These are phyloP conservation scores for Vishniacozyma victoriae DNA, from an alignment of 768 basidiomycete species.

Conservation along the genomic window DNA sequence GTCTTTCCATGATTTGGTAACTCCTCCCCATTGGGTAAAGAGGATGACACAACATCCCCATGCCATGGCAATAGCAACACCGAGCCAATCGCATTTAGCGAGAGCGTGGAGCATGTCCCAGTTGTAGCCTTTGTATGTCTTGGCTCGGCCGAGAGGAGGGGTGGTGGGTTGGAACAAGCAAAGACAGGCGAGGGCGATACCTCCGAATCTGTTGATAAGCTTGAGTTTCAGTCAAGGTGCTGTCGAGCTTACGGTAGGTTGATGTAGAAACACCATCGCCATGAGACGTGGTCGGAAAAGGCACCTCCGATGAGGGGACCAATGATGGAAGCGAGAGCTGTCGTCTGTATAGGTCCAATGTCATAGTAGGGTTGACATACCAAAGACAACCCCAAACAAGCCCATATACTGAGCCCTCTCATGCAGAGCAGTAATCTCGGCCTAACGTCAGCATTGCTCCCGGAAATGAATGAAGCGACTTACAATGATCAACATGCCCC, in stretches of 20 bases:
- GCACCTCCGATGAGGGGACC: conserved; percentile 54
- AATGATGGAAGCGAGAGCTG: conserved; percentile 51
- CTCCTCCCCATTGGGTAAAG: conserved; percentile 44
- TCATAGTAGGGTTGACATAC: conserved; percentile 15
- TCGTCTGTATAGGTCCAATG: too few relatives aligned
- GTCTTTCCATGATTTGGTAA: conserved; percentile 51
- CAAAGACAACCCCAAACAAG: conserved; percentile 23
- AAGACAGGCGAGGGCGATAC: conserved; percentile 31
- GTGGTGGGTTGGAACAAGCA: conserved; percentile 25
- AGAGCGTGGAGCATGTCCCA: conserved; percentile 37
- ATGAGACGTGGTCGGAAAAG: conserved; percentile 50
- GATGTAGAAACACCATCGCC: conserved; percentile 55
- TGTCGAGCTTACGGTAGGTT: conserved; percentile 31
- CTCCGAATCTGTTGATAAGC: conserved; percentile 22
- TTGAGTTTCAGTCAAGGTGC: neutral
- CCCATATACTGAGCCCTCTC: conserved; percentile 39
- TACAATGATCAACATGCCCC: conserved; percentile 31
- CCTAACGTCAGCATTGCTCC: neutral
- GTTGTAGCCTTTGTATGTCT: conserved; percentile 37
- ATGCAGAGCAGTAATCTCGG: conserved; percentile 37
- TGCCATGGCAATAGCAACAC: conserved; percentile 26
- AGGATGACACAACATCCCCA: conserved; percentile 41
- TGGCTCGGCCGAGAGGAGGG: conserved; percentile 35
- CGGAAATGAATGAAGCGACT: neutral
- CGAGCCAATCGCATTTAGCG: conserved; percentile 41